phyloP scores from a whole-genome alignment of 768 basidiomycete species.

The Roridomyces roridus region DNA sequence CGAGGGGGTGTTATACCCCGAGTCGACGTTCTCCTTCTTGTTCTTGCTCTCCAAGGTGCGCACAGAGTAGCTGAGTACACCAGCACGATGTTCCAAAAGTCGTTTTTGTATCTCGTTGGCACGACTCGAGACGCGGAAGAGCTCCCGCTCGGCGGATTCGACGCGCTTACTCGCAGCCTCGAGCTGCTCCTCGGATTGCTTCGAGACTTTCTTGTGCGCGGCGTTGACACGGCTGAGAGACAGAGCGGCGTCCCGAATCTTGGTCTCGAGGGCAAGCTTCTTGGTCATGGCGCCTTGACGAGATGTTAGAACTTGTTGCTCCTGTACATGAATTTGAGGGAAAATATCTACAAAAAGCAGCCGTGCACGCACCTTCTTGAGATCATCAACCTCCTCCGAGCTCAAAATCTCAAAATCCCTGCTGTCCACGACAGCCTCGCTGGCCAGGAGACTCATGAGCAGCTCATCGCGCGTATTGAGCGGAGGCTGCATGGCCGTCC shows the following conservation, averaged over 20 bases:
- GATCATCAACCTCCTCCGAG: slow-evolving; percentile 54
- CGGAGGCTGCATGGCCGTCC: slow-evolving; percentile 9
- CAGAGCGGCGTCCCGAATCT: slow-evolving; percentile 85
- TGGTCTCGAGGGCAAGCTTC: slow-evolving; percentile 82
- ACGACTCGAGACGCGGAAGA: slow-evolving; percentile 70
- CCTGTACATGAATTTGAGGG: slow-evolving; percentile 47
- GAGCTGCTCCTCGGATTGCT: slow-evolving; percentile 74
- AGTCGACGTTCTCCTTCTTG: slow-evolving; percentile 44
- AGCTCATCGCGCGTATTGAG: slow-evolving; percentile 78
- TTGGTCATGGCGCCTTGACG: slow-evolving; percentile 70
- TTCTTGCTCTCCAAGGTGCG: slow-evolving; percentile 68
- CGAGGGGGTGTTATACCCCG: slow-evolving; percentile 59
- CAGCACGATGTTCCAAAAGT: slow-evolving; percentile 83
- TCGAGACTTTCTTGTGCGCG: slow-evolving; percentile 61
- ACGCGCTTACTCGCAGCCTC: slow-evolving; percentile 78
- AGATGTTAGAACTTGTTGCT: slow-evolving; percentile 72
- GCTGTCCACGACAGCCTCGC: slow-evolving; percentile 94
- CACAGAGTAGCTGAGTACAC: slow-evolving; percentile 76
- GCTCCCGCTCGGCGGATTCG: slow-evolving; percentile 70
- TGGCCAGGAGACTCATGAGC: slow-evolving; percentile 87
- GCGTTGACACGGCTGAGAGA: slow-evolving; percentile 75
- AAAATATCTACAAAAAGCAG: slow-evolving; percentile 8
- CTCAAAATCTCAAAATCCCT: slow-evolving; percentile 79
- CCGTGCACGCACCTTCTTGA: slow-evolving; percentile 51
- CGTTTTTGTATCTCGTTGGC: slow-evolving; percentile 65